phyloP scores from a whole-genome alignment of 257 asterid species.

The Ilex aquifolium region DNA sequence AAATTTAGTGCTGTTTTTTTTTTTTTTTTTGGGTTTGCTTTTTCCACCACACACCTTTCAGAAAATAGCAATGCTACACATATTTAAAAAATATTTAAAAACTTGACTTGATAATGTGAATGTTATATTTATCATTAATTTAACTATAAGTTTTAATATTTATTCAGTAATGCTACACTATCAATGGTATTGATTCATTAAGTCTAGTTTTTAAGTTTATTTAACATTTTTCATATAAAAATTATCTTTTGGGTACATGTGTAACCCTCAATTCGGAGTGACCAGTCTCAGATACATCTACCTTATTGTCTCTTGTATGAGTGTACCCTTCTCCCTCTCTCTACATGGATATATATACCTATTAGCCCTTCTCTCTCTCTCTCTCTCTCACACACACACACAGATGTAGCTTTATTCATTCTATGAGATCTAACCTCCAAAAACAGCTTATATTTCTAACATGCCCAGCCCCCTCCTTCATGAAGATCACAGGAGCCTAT shows the following conservation, averaged over 20 bases:
- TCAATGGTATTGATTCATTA: no score
- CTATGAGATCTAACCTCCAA: slow-evolving; percentile 41
- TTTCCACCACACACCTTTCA: no score
- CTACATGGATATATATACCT: slow-evolving; percentile 7
- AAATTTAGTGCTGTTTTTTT: no score
- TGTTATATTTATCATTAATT: no score
- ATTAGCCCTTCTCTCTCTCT: slow-evolving; percentile 4
- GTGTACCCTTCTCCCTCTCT: slow-evolving; percentile 2
- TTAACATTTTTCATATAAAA: no score
- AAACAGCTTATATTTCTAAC: slow-evolving; percentile 19
- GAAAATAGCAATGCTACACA: no score
- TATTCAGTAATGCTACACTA: no score
- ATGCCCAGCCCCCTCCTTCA: slow-evolving; percentile 29
- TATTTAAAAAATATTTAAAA: no score
- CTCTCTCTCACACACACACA: neutral
- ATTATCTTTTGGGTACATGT: slow-evolving; percentile 19
- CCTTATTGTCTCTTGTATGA: slow-evolving; percentile 26
- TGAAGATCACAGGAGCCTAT: slow-evolving; percentile 69
- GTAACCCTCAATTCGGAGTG: slow-evolving; percentile 35
- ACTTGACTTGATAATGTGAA: no score
- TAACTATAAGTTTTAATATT: no score
- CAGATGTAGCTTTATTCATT: slow-evolving; percentile 31
- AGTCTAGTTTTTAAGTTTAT: no score
- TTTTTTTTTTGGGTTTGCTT: no score
- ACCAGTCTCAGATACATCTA: slow-evolving; percentile 20